These are phyloP conservation scores for Pistacia vera DNA, from an alignment of 345 rosid species.

Conservation along the genomic window DNA sequence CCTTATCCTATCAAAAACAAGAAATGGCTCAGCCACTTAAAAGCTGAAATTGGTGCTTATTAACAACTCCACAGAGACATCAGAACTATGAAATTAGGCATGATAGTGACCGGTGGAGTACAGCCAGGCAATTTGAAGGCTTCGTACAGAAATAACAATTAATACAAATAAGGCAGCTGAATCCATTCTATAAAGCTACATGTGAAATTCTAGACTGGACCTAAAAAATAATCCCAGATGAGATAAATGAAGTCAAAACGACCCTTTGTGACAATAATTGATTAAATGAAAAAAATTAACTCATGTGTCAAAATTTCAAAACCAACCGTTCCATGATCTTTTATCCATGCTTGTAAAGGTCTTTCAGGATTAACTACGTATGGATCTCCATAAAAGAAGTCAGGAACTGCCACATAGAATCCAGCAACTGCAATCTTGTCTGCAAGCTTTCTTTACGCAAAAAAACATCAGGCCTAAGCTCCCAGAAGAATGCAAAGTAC, in stretches of 20 bases:
- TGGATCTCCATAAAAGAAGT: slow-evolving; percentile 69
- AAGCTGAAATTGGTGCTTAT: not conserved
- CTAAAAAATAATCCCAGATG: not conserved
- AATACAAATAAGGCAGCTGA: not conserved
- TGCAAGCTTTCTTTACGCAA: no score
- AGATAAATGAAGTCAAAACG: not conserved
- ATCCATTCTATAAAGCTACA: not conserved
- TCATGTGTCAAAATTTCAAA: slow-evolving; percentile 4
- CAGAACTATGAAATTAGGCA: not conserved
- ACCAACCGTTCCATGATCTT: slow-evolving; percentile 70
- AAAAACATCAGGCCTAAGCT: no score
- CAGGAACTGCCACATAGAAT: slow-evolving; percentile 68
- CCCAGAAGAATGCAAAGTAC: no score
- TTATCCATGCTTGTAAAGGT: slow-evolving; percentile 55
- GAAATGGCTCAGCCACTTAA: slow-evolving; percentile 10
- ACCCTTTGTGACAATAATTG: not conserved
- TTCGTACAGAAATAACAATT: not conserved
- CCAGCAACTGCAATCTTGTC: no score
- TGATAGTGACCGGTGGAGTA: not conserved
- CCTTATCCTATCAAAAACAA: slow-evolving; percentile 58
- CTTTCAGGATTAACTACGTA: slow-evolving; percentile 41
- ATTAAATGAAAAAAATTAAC: not conserved
- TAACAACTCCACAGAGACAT: not conserved
- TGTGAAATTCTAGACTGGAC: no score
- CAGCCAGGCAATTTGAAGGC: not conserved